Conservation (phyloP, 495 filamentous ascomycete genomes). For the Venustampulla echinocandica region DNA sequence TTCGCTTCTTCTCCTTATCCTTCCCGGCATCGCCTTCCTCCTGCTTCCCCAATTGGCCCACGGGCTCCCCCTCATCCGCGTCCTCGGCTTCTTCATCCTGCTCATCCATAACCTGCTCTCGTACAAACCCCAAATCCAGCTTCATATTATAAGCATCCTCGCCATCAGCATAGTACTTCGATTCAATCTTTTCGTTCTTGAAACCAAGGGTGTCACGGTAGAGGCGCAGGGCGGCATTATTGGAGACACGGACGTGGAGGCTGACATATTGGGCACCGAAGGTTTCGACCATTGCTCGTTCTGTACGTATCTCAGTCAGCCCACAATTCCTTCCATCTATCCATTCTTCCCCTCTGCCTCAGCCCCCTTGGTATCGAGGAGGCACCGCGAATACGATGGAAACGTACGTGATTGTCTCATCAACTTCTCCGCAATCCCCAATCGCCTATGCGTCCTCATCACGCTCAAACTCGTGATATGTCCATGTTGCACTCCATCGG, state of each 20-base stretch:
- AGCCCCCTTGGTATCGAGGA: no score
- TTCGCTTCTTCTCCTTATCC: conserved; percentile 27
- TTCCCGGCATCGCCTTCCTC: conserved; percentile 8
- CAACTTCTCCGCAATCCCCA: conserved; percentile 91
- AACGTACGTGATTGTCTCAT: conserved; percentile 91
- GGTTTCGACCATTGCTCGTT: conserved; percentile 92
- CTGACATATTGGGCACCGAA: conserved; percentile 87
- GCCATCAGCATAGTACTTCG: conserved; percentile 95
- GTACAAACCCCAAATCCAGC: conserved; percentile 63
- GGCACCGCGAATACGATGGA: not conserved
- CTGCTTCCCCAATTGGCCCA: conserved; percentile 29
- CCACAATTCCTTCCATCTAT: not conserved
- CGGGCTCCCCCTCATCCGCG: conserved; percentile 28
- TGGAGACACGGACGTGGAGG: conserved; percentile 89
- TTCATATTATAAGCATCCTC: conserved; percentile 95
- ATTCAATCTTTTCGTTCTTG: conserved; percentile 79
- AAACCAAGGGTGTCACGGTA: conserved; percentile 93
- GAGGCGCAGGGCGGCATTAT: conserved; percentile 79
- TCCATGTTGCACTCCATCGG: conserved; percentile 84
- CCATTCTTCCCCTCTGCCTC: not conserved
- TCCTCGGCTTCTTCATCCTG: conserved; percentile 29
- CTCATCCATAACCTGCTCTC: conserved; percentile 39
- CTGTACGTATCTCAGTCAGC: conserved; percentile 32
- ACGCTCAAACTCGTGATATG: conserved; percentile 94
- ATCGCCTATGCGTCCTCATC: conserved; percentile 85